Conservation (phyloP, 2,329 filamentous ascomycete genomes). For the Diplodia seriata region DNA sequence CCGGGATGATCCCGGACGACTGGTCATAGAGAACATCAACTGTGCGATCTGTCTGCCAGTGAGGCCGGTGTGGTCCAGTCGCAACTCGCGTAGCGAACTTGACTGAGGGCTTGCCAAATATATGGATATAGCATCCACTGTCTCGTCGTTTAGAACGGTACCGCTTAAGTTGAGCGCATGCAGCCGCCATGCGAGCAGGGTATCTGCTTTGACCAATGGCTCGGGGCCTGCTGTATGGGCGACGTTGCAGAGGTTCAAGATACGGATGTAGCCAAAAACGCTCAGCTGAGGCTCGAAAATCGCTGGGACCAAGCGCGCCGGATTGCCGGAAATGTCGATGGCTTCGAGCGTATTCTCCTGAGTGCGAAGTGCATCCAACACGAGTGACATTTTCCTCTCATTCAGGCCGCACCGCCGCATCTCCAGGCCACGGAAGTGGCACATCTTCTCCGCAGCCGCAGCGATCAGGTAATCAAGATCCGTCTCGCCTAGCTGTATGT, state of each 20-base stretch:
- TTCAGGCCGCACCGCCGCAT: conserved; percentile 68
- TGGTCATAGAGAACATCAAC: conserved; percentile 68
- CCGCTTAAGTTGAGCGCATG: conserved; percentile 71
- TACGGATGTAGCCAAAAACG: conserved; percentile 70
- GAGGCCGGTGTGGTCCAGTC: conserved; percentile 70
- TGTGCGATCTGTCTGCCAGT: conserved; percentile 70
- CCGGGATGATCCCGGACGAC: conserved; percentile 57
- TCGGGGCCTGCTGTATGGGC: conserved; percentile 68
- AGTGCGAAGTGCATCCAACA: conserved; percentile 68
- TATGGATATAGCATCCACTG: conserved; percentile 68
- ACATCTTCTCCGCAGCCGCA: conserved; percentile 69
- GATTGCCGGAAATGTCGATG: conserved; percentile 71
- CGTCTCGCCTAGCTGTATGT: conserved; percentile 72
- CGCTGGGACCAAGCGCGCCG: conserved; percentile 68
- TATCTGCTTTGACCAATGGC: conserved; percentile 70
- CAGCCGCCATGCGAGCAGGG: conserved; percentile 70
- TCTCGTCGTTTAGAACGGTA: conserved; percentile 66
- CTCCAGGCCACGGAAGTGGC: conserved; percentile 71
- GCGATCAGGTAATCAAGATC: conserved; percentile 73
- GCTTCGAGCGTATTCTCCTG: conserved; percentile 73
- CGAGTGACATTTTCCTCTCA: conserved; percentile 65
- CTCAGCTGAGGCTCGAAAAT: conserved; percentile 71
- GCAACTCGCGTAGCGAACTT: conserved; percentile 65
- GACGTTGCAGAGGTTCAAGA: conserved; percentile 70
- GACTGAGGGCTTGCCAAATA: conserved; percentile 70